Evolutionary conservation across 805 yeast species (phyloP), one percentile per base, ranked within the genome.

Genomic region (Kodamaea kaohsiungensis): DNA sequence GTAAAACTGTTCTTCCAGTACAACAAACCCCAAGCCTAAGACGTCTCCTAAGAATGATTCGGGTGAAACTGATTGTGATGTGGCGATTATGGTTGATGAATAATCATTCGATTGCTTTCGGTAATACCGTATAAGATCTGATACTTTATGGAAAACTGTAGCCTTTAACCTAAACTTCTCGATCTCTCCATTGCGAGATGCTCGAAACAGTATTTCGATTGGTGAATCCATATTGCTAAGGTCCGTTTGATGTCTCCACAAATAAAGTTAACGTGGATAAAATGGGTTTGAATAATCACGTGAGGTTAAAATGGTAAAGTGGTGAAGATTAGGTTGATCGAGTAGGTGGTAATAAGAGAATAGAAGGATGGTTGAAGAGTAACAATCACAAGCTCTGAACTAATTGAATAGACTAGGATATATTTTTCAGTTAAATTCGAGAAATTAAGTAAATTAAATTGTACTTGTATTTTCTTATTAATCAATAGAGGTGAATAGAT

Each of bases 171-270:
- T 46, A 46, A 48, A 51, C 19, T 33, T 30, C 8, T 40, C 27
- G n/a, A 16, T 22, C 10, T 27, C 25, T 1, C 48, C 48, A 25
- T 37, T 35, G 48, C 60, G 46, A 16, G 49, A 47, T 2, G 61
- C 65, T 13, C 49, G 39, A 8, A 63, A 50, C 19, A 43, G 17
- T 30, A 63, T 19, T 17, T 59, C 49, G 51, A 65, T 62, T 12
- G 68, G 61, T 9, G 58, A 49, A 40, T 61, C 60, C 71, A 66
- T 65, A 13, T 16, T 54, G n/a, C 13, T 7, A 7, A 30, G n/a
- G 19, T 40, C 17, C 45, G 45, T 17, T 17, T 17, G 19, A 15
- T 7, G 39, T 15, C 16, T 38, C 42, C 18, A 15, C 42, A 38
- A 38, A 38, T 38, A 16, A 30, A 30, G 35, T 30, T 30, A 30